Percentiles rank a stretch among this genome's conserved stretches.
Conservation (phyloP, 805 yeast genomes). For the Candida golubevii region DNA sequence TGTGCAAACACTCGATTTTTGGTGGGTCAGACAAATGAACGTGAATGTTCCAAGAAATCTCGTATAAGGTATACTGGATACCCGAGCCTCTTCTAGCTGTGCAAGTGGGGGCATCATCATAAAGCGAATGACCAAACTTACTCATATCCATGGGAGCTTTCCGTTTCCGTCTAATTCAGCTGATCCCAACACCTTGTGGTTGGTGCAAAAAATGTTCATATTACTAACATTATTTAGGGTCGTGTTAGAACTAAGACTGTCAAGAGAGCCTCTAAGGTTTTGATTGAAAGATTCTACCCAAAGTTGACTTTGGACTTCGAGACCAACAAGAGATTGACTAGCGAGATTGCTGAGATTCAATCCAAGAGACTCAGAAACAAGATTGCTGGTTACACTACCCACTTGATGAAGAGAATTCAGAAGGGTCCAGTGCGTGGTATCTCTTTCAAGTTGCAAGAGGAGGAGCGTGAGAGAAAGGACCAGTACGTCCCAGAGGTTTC, state of each 20-base stretch:
- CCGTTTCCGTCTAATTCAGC: too few species aligned
- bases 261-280: slow-evolving; percentile 99
- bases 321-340: slow-evolving; percentile 99
- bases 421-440: slow-evolving; percentile 99
- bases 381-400: slow-evolving; percentile 99
- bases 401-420: slow-evolving; percentile 99
- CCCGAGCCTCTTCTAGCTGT: too few species aligned
- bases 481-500: slow-evolving; percentile 99
- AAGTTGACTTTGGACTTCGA: slow-evolving; percentile 98
- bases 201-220: not conserved
- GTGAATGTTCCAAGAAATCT: too few species aligned
- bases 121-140: slow-evolving; percentile 8
- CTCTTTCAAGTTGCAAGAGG: slow-evolving; percentile 99
- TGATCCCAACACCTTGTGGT: too few species aligned
- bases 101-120: too few species aligned
- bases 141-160: slow-evolving; percentile 10
- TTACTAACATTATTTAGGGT: slow-evolving; percentile 59
- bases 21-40: too few species aligned
- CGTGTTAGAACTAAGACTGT: slow-evolving; percentile 99
- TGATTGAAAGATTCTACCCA: slow-evolving; percentile 99
- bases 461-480: slow-evolving; percentile 99
- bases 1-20: too few species aligned
- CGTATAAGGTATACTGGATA: too few species aligned
- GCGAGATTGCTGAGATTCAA: slow-evolving; percentile 97
- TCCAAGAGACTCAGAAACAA: slow-evolving; percentile 99